Conservation (phyloP, 2,329 filamentous ascomycete genomes). For the Colletotrichum cuscutae region DNA sequence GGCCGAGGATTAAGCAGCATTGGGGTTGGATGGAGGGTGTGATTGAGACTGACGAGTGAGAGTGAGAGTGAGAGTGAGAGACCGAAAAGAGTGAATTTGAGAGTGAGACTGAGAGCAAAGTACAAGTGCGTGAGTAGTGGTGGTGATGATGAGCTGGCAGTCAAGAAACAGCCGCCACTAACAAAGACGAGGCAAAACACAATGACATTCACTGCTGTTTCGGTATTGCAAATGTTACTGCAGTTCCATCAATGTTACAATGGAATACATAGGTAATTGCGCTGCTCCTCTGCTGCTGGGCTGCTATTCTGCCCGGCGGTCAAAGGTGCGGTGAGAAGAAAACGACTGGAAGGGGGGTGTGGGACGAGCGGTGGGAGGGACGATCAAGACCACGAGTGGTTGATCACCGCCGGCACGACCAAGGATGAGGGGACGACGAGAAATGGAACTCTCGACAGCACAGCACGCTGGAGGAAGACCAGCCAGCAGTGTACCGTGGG, state of each 20-base stretch:
- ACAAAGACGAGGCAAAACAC: background rate
- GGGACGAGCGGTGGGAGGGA: conserved; percentile 18
- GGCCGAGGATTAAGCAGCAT: background rate
- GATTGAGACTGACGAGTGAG: conserved; percentile 12
- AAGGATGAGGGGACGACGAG: background rate
- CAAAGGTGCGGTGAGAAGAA: conserved; percentile 31
- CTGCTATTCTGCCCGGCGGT: conserved; percentile 6
- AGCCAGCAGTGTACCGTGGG: background rate
- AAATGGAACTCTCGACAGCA: conserved; percentile 5
- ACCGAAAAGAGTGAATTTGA: background rate
- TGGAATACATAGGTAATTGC: background rate
- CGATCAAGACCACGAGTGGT: background rate
- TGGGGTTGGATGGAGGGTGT: conserved; percentile 21
- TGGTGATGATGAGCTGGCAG: conserved; percentile 29
- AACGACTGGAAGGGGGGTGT: conserved; percentile 10
- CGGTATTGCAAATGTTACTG: background rate
- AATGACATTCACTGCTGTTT: background rate
- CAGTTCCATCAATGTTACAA: background rate
- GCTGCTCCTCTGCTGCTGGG: conserved; percentile 2
- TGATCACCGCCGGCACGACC: background rate
- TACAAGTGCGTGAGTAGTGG: background rate
- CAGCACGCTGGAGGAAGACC: background rate
- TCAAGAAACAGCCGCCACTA: background rate
- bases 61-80: background rate
- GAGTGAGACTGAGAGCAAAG: background rate